Percentiles rank a stretch among this genome's conserved stretches.
Evolutionary conservation across 2,329 filamentous ascomycete genomes (phyloP).

Genomic region (Cryoendolithus antarcticus): DNA sequence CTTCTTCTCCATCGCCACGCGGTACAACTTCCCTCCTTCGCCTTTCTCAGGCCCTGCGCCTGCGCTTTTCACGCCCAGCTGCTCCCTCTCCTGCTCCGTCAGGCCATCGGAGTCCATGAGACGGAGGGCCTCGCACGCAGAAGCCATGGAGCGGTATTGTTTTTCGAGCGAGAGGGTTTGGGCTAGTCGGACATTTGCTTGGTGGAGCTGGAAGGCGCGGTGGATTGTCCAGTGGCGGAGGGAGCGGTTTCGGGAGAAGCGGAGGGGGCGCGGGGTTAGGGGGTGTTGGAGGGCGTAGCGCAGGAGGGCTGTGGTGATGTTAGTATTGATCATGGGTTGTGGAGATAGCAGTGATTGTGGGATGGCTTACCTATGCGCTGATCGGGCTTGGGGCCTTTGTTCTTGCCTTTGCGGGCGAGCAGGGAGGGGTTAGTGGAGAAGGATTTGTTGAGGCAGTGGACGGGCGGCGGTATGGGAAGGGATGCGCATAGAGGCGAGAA

Average conservation of each 20-base stretch:
- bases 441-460: conserved; percentile 12
- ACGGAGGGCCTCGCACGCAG: conserved; percentile 73
- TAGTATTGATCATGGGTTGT: conserved; percentile 3
- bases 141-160: conserved; percentile 69
- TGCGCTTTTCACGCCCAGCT: conserved; percentile 17
- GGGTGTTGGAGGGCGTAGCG: conserved; percentile 60
- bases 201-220: conserved; percentile 80
- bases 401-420: conserved; percentile 28
- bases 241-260: conserved; percentile 69
- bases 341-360: no score
- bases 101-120: conserved; percentile 34
- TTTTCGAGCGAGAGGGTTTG: conserved; percentile 62
- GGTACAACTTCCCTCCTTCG: conserved; percentile 62
- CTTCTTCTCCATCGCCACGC: conserved; percentile 83
- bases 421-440: conserved; percentile 25
- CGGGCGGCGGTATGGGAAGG: conserved; percentile 13
- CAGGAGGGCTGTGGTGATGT: conserved; percentile 41
- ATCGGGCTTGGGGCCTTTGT: conserved; percentile 8
- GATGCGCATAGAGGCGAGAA: conserved; percentile 13
- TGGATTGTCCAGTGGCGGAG: conserved; percentile 99
- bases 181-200: conserved; percentile 52
- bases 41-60: conserved; percentile 28
- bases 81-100: conserved; percentile 19
- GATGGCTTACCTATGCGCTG: neutral
- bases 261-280: conserved; percentile 60